A percentile compares a stretch with the other conserved stretches of the same genome.
Evolutionary conservation across 2,329 filamentous ascomycete genomes (phyloP).

Genomic region (Stagonosporopsis vannaccii): DNA sequence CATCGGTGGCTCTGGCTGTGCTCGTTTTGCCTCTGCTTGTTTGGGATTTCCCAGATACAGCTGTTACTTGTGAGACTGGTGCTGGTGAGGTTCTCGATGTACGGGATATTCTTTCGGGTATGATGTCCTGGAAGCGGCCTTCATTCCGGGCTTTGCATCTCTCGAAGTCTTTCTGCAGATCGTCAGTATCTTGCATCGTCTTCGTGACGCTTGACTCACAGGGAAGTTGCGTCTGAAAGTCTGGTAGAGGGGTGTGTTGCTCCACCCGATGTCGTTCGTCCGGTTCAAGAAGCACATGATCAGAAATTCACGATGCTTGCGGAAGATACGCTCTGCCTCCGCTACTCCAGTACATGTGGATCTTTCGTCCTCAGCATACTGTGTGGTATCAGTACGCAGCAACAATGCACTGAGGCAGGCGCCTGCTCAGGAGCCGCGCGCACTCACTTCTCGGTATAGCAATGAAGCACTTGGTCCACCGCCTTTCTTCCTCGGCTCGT

Average conservation of each 20-base stretch:
- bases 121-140: slow-evolving; percentile 33
- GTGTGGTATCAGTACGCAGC: slow-evolving; percentile 15
- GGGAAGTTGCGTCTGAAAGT: slow-evolving; percentile 51
- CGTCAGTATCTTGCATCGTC: slow-evolving; percentile 14
- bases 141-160: slow-evolving; percentile 39
- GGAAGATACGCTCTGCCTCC: slow-evolving; percentile 40
- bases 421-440: neutral
- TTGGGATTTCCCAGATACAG: slow-evolving; percentile 11
- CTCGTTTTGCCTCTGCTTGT: slow-evolving; percentile 14
- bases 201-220: slow-evolving; percentile 22
- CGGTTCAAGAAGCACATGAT: slow-evolving; percentile 54
- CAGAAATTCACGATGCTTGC: slow-evolving; percentile 53
- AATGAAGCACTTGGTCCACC: slow-evolving; percentile 48
- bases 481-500: slow-evolving; percentile 49
- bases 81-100: slow-evolving; percentile 20
- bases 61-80: slow-evolving; percentile 2
- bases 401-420: neutral
- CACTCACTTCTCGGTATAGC: slow-evolving; percentile 50
- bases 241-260: slow-evolving; percentile 52
- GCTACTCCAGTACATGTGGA: slow-evolving; percentile 34
- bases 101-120: slow-evolving; percentile 19
- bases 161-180: slow-evolving; percentile 40
- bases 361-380: slow-evolving; percentile 48
- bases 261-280: slow-evolving; percentile 56
- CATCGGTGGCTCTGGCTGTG: slow-evolving; percentile 17